A percentile compares a stretch with the other conserved stretches of the same genome.
phyloP scores from a whole-genome alignment of 768 basidiomycete genomes.

The Leccinum barrowsii region DNA sequence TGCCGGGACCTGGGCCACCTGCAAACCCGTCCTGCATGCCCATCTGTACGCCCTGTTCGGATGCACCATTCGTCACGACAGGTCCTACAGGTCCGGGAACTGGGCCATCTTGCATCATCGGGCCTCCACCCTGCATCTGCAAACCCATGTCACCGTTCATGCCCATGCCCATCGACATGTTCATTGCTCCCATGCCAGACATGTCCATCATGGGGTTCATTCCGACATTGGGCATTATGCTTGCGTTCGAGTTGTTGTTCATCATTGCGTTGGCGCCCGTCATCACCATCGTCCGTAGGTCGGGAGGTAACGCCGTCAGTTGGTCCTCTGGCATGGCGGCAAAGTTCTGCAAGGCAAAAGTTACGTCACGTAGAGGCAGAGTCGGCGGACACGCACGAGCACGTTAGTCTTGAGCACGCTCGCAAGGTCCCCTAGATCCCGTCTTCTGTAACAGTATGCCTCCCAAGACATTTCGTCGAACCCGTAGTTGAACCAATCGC shows the following conservation, averaged over 20 bases:
- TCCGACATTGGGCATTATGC: constrained; percentile 51
- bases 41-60: constrained; percentile 39
- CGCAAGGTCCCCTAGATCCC: constrained; percentile 77
- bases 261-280: constrained; percentile 77
- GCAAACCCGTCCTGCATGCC: constrained; percentile 41
- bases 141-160: constrained; percentile 69
- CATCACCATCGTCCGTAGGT: constrained; percentile 85
- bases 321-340: constrained; percentile 81
- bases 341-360: constrained; percentile 54
- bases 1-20: constrained; percentile 44
- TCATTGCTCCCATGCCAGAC: constrained; percentile 55
- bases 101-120: constrained; percentile 54
- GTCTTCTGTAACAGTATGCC: constrained; percentile 81
- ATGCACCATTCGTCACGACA: constrained; percentile 35
- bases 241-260: constrained; percentile 52
- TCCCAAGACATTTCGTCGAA: constrained; percentile 98
- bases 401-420: constrained; percentile 80
- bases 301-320: constrained; percentile 70
- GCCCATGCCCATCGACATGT: constrained; percentile 53
- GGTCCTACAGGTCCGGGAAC: constrained; percentile 32
- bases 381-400: constrained; percentile 48
- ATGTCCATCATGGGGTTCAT: constrained; percentile 82
- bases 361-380: constrained; percentile 1
- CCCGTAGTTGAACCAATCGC: constrained; percentile 99
- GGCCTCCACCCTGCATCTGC: constrained; percentile 42